These are phyloP conservation scores for Avena atlantica DNA, from an alignment of 176 grass and related monocot genomes.

Conservation along the genomic window DNA sequence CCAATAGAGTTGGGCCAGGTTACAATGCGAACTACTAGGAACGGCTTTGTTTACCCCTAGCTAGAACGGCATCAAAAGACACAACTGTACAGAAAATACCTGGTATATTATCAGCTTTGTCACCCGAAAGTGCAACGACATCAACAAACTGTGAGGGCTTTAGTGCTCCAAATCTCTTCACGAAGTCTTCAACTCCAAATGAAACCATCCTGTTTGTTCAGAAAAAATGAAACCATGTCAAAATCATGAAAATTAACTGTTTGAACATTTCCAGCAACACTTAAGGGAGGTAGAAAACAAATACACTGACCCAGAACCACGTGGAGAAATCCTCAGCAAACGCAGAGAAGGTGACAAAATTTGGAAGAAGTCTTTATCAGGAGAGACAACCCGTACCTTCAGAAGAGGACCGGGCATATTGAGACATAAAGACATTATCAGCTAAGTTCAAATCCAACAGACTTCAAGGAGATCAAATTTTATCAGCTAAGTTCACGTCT, in stretches of 20 bases:
- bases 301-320: slow-evolving; percentile 74
- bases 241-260: slow-evolving; percentile 48
- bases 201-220: slow-evolving; percentile 80
- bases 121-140: slow-evolving; percentile 85
- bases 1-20: neutral
- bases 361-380: slow-evolving; percentile 99
- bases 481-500: slow-evolving; percentile 30
- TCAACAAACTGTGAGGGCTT: slow-evolving; percentile 95
- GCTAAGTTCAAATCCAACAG: neutral
- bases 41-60: neutral
- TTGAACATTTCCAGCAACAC: slow-evolving; percentile 32
- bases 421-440: slow-evolving; percentile 27
- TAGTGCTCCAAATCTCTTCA: slow-evolving; percentile 76
- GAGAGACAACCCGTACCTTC: slow-evolving; percentile 93
- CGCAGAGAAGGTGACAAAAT: slow-evolving; percentile 91
- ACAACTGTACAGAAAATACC: slow-evolving; percentile 56
- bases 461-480: neutral
- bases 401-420: slow-evolving; percentile 34
- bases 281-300: slow-evolving; percentile 35
- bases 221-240: slow-evolving; percentile 2
- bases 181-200: slow-evolving; percentile 96
- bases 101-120: slow-evolving; percentile 98
- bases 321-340: slow-evolving; percentile 75
- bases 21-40: neutral
- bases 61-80: slow-evolving; percentile 32